Percentiles rank a stretch among this genome's conserved stretches.
Conservation (phyloP, 2,329 filamentous ascomycete genomes). For the Macrophomina tecta region DNA sequence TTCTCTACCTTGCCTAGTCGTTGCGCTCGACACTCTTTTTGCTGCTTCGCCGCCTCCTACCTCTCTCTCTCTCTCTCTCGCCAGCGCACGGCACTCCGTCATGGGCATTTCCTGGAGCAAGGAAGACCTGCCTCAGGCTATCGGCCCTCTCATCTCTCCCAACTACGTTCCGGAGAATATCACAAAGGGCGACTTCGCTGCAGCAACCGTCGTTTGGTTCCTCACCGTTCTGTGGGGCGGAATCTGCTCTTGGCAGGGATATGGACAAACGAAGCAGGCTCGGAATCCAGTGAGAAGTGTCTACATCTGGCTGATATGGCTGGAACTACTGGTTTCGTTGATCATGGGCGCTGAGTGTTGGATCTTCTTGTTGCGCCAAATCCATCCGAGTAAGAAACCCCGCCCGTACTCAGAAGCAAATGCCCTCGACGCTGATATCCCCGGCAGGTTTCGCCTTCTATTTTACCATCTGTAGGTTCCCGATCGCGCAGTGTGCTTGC, state of each 20-base stretch:
- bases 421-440: not conserved
- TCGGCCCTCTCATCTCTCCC: slow-evolving; percentile 36
- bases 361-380: slow-evolving; percentile 41
- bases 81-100: not conserved
- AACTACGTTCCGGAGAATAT: slow-evolving; percentile 38
- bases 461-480: slow-evolving; percentile 35
- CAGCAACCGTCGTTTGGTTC: slow-evolving; percentile 40
- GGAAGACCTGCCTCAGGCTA: not conserved
- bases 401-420: not conserved
- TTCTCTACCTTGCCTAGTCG: not conserved
- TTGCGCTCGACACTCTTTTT: not conserved
- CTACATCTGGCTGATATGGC: slow-evolving; percentile 58
- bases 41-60: not conserved
- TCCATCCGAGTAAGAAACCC: slow-evolving; percentile 40
- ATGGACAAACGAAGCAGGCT: slow-evolving; percentile 37
- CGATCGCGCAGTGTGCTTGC: no score
- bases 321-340: slow-evolving; percentile 52
- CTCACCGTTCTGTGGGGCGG: slow-evolving; percentile 38
- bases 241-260: slow-evolving; percentile 43
- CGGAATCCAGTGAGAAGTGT: slow-evolving; percentile 43
- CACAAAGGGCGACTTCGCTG: slow-evolving; percentile 39
- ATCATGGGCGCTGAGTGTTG: slow-evolving; percentile 51
- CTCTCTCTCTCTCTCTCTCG: not conserved
- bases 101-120: slow-evolving; percentile 17
- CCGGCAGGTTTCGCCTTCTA: slow-evolving; percentile 42